phyloP scores from a whole-genome alignment of 768 basidiomycete genomes.

The Podaxis sp. region DNA sequence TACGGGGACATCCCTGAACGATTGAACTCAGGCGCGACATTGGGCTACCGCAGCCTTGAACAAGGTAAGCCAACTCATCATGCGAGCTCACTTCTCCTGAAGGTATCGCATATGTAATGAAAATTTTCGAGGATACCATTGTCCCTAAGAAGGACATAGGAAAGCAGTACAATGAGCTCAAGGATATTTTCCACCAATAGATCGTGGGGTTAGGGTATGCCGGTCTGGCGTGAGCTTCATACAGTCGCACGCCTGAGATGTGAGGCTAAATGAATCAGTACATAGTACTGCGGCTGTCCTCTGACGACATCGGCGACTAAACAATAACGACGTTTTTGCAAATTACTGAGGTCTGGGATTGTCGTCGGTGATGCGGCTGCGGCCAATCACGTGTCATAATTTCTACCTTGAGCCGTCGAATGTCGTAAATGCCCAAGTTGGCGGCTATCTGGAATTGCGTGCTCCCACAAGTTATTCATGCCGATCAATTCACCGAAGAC shows the following conservation, averaged over 20 bases:
- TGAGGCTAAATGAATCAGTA: too few relatives aligned
- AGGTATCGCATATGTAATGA: neutral
- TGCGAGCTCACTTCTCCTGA: neutral
- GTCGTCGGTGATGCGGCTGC: neutral
- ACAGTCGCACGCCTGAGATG: too few relatives aligned
- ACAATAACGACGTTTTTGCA: neutral
- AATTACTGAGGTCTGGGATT: conserved; percentile 2
- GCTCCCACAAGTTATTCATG: neutral
- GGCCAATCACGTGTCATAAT: neutral
- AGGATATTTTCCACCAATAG: too few relatives aligned
- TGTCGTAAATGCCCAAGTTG: too few relatives aligned
- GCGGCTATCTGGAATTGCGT: neutral
- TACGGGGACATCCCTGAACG: neutral
- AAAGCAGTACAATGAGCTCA: neutral
- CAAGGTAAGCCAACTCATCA: neutral
- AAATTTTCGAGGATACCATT: neutral
- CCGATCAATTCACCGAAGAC: neutral
- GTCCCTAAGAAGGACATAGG: neutral
- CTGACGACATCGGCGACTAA: neutral
- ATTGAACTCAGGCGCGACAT: neutral
- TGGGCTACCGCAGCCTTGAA: neutral
- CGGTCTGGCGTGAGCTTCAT: too few relatives aligned
- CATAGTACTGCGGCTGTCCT: neutral
- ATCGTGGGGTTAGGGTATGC: too few relatives aligned
- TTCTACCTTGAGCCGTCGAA: neutral